Evolutionary conservation across 805 yeast genomes (phyloP).

Genomic region (Suhomyces faveliae): DNA sequence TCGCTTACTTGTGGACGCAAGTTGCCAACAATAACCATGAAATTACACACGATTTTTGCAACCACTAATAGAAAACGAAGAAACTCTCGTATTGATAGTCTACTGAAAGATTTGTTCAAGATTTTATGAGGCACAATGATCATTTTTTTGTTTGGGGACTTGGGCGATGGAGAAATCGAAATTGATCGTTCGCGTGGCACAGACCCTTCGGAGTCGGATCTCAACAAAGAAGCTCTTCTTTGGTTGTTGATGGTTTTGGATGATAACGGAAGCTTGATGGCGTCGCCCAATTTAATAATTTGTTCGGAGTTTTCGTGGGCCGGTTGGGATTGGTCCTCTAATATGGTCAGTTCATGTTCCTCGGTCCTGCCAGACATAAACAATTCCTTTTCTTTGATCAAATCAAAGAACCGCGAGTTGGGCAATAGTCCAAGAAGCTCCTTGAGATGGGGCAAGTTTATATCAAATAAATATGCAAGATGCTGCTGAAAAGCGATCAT

Average conservation of each 20-base stretch:
- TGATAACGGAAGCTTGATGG: constrained; percentile 18
- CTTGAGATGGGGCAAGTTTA: constrained; percentile 18
- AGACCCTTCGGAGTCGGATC: not conserved
- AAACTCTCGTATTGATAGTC: constrained; percentile 36
- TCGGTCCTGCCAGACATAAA: constrained; percentile 20
- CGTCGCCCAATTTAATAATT: constrained; percentile 31
- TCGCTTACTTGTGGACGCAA: constrained; percentile 10
- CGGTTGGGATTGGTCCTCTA: constrained; percentile 1
- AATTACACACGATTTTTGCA: constrained; percentile 38
- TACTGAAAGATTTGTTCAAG: constrained; percentile 39
- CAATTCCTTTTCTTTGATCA: constrained; percentile 34
- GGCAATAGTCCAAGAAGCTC: constrained; percentile 22
- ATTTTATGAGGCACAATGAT: constrained; percentile 43
- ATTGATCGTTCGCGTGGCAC: not conserved
- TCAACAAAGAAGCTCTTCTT: constrained; percentile 11
- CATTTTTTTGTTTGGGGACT: constrained; percentile 18
- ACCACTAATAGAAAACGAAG: constrained; percentile 34
- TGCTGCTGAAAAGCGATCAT: constrained; percentile 17
- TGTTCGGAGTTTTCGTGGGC: constrained; percentile 16
- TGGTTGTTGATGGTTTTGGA: constrained; percentile 17
- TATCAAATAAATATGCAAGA: constrained; percentile 14
- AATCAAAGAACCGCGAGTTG: constrained; percentile 21
- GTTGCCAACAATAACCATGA: constrained; percentile 24
- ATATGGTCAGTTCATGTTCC: constrained; percentile 9
- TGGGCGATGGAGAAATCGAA: not conserved